phyloP scores from a whole-genome alignment of 352 stramenopile genomes.

The Pythium vanterpoolii region DNA sequence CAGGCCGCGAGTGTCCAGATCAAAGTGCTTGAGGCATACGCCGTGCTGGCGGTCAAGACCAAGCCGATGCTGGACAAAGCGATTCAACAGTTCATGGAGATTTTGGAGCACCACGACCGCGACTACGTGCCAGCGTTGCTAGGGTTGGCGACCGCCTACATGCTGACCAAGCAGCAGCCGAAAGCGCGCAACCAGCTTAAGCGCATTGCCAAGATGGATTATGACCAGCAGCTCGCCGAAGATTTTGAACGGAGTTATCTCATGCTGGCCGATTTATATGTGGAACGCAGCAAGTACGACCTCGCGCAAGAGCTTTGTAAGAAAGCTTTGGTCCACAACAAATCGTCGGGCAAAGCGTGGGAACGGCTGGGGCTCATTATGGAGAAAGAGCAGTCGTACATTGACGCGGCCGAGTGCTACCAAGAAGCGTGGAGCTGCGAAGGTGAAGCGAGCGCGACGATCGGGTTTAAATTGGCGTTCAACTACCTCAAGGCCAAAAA shows the following conservation, averaged over 20 bases:
- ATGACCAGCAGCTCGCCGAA: constrained; percentile 83
- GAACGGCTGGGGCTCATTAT: constrained; percentile 92
- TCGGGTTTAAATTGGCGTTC: constrained; percentile 95
- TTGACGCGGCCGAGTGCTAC: constrained; percentile 92
- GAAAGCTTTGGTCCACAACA: constrained; percentile 91
- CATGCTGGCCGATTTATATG: constrained; percentile 92
- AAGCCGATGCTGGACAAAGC: constrained; percentile 88
- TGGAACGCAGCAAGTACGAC: constrained; percentile 90
- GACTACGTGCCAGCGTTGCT: constrained; percentile 91
- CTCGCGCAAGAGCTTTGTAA: constrained; percentile 92
- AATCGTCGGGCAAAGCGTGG: constrained; percentile 90
- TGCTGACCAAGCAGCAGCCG: constrained; percentile 90
- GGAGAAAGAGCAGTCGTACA: constrained; percentile 93
- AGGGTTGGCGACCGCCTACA: constrained; percentile 87
- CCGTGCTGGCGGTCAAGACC: constrained; percentile 69
- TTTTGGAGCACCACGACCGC: constrained; percentile 81
- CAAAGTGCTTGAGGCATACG: constrained; percentile 86
- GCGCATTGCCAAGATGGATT: constrained; percentile 92
- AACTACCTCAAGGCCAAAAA: constrained; percentile 95
- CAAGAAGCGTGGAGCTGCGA: constrained; percentile 86
- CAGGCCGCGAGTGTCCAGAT: constrained; percentile 43
- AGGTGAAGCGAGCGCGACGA: constrained; percentile 79
- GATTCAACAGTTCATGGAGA: constrained; percentile 88
- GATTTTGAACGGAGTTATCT: constrained; percentile 94
- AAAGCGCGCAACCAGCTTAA: constrained; percentile 95